Conservation (phyloP, 2,329 filamentous ascomycete species). For the Endothia cerciana region DNA sequence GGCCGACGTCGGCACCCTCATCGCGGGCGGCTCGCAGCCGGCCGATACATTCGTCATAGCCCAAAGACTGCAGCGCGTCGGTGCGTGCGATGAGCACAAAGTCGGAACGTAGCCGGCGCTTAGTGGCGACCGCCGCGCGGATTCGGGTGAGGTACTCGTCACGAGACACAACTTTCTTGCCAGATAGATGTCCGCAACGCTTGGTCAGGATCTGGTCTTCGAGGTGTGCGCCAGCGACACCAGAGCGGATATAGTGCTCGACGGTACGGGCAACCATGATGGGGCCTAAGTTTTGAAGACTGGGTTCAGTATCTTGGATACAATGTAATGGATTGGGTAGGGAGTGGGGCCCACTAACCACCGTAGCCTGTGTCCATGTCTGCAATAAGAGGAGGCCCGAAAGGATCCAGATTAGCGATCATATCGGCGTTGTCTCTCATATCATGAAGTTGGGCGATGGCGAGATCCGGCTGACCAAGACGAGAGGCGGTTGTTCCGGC, state of each 20-base stretch:
- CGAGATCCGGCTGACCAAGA: conserved; percentile 66
- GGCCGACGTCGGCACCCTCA: conserved; percentile 56
- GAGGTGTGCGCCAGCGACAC: conserved; percentile 47
- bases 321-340: conserved; percentile 1
- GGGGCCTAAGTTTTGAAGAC: conserved; percentile 35
- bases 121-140: conserved; percentile 38
- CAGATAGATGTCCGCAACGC: conserved; percentile 44
- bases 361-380: conserved; percentile 61
- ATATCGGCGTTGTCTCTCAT: conserved; percentile 58
- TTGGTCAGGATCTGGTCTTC: conserved; percentile 44
- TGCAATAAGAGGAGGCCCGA: conserved; percentile 51
- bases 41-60: conserved; percentile 54
- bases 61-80: conserved; percentile 55
- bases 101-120: conserved; percentile 45
- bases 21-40: conserved; percentile 50
- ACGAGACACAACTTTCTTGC: conserved; percentile 41
- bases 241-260: conserved; percentile 56
- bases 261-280: conserved; percentile 47
- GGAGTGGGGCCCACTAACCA: conserved; percentile 38
- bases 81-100: conserved; percentile 63
- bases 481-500: conserved; percentile 64
- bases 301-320: not conserved
- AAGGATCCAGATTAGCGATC: conserved; percentile 54
- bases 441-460: conserved; percentile 55
- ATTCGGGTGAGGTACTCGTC: conserved; percentile 38